phyloP scores from a whole-genome alignment of 345 rosid species.

The Pugionium dolabratum region DNA sequence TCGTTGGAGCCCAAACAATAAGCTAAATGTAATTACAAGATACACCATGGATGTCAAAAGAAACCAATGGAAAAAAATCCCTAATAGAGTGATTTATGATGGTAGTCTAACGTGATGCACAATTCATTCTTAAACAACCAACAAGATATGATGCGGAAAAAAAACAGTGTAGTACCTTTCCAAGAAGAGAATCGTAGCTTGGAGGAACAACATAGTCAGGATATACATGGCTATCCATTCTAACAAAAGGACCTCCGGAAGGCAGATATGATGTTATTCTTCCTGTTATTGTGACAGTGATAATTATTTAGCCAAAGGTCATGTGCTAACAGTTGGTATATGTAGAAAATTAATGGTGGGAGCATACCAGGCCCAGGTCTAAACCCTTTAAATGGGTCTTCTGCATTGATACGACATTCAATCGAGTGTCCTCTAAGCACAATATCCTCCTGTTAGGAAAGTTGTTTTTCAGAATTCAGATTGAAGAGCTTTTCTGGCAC shows the following conservation, averaged over 20 bases:
- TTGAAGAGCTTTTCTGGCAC: conserved; percentile 13
- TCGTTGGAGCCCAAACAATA: conserved; percentile 97
- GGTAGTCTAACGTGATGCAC: background rate
- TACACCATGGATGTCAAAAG: conserved; percentile 6
- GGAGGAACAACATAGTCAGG: conserved; percentile 98
- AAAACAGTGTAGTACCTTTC: conserved; percentile 63
- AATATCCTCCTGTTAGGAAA: conserved; percentile 71
- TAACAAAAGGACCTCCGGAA: conserved; percentile 99
- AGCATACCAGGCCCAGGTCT: conserved; percentile 94
- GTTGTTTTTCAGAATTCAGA: background rate
- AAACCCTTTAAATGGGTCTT: conserved; percentile 95
- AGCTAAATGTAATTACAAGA: conserved; percentile 53
- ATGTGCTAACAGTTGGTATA: conserved; percentile 13
- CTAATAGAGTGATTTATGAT: background rate
- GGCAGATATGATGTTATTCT: conserved; percentile 95
- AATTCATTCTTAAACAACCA: background rate
- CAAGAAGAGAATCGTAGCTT: conserved; percentile 95
- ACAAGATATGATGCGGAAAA: conserved; percentile 23
- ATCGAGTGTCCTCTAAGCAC: conserved; percentile 97
- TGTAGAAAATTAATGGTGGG: background rate
- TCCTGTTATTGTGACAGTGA: conserved; percentile 50
- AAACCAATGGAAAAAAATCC: background rate
- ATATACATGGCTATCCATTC: conserved; percentile 99
- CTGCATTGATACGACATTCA: conserved; percentile 98
- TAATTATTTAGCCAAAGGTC: background rate